Evolutionary conservation across 2,329 filamentous ascomycete genomes (phyloP).

Genomic region (Stromatinia cepivora): DNA sequence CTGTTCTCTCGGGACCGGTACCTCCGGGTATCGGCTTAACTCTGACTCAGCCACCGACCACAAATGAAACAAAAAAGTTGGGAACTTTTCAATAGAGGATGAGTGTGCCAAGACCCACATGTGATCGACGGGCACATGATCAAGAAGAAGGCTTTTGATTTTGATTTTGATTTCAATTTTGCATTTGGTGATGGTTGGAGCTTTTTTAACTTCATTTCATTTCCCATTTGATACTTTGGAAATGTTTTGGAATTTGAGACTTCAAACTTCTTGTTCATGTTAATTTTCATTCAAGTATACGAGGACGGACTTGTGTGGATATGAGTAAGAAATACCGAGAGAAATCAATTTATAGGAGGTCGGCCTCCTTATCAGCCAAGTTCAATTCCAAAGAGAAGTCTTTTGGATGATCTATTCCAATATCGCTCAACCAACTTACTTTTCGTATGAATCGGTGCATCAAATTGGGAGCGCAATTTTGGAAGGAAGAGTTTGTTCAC

Average conservation of each 20-base stretch:
- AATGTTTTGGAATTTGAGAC: slow-evolving; percentile 1
- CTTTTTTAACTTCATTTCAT: background rate
- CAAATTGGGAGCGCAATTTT: background rate
- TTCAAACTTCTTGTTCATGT: background rate
- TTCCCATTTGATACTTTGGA: background rate
- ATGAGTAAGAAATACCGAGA: background rate
- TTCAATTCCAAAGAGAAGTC: background rate
- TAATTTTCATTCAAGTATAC: background rate
- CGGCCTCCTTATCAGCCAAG: background rate
- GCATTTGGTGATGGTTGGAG: background rate
- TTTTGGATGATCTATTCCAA: background rate
- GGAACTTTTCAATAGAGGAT: background rate
- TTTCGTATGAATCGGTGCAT: background rate
- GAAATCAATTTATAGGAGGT: background rate
- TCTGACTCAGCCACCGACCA: background rate
- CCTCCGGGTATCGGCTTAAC: slow-evolving; percentile 1
- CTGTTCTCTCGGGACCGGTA: background rate
- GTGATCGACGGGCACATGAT: slow-evolving; percentile 6
- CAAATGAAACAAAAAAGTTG: background rate
- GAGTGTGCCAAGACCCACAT: background rate
- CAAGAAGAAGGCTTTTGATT: background rate
- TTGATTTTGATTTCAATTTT: too few species aligned
- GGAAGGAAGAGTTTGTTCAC: background rate
- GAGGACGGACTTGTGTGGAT: background rate
- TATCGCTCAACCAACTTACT: background rate